Evolutionary conservation across 2,329 filamentous ascomycete genomes (phyloP), one percentile per base, ranked within the genome.

Genomic region (Orbilia blumenaviensis): DNA sequence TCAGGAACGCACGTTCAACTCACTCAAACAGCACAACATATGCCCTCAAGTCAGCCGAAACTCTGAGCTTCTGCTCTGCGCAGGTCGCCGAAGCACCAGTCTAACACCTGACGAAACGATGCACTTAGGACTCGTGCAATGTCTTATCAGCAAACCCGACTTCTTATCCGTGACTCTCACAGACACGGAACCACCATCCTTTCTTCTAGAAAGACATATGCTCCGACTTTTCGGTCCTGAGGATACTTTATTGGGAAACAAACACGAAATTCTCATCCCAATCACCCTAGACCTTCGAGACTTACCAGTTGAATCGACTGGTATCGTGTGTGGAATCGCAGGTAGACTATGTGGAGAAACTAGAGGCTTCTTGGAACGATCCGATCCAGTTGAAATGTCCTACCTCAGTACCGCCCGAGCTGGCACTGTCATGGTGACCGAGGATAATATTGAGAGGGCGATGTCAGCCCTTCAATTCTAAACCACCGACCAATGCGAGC

Each of bases 301-400:
- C 44, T 85, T 98, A 42, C 92, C 94, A 0, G 87, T 94, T 44
- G 93, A 97, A 82, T 93, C 93, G 6, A 96, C 94, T 0, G 94
- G 94, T 21, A 97, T 99, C 71, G 93, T 99, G 2, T 97, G 94
- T 79, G 94, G 95, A 27, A 92, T 99, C 1, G 94, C 94, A 0
- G 92, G 93, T 25, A 88, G 89, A 66, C 85, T 98, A 27, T 91
- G 93, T 0, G 89, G 91, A 58, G 91, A 92, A 50, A 90, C 67
- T 12, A 68, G 75, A 18, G 77, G 72, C 7, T 75, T 79, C 46
- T 66, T 79, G 23, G 77, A 78, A 29, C 66, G 66, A 44, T 48
- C 32, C 32, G 75, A 79, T 27, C 78, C 78, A 10, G 88, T 92
- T 0, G 93, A 97, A 82, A 89, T 98, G 83, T 94, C 91, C 71